Evolutionary conservation across 768 basidiomycete genomes (phyloP).

Genomic region (Royoungia palumana): DNA sequence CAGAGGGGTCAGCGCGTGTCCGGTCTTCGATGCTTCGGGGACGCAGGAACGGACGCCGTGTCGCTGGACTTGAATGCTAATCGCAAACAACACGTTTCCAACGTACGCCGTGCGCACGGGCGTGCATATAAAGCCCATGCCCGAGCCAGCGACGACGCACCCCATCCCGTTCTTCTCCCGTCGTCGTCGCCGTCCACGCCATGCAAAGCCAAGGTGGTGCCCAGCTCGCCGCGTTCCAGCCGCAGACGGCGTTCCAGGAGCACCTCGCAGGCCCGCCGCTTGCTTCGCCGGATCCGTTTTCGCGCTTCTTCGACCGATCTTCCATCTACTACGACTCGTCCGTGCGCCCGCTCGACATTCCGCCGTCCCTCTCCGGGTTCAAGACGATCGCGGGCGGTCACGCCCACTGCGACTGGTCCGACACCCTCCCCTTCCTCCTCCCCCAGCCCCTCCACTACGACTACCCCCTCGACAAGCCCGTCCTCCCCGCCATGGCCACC

Average conservation of each 20-base stretch:
- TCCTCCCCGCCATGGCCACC: constrained; percentile 8
- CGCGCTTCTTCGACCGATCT: constrained; percentile 33
- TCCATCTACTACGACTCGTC: constrained; percentile 23
- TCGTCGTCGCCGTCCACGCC: background rate
- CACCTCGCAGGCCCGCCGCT: constrained; percentile 4
- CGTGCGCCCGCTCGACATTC: constrained; percentile 18
- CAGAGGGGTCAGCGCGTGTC: constrained; percentile 12
- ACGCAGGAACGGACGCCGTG: constrained; percentile 16
- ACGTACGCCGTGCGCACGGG: background rate
- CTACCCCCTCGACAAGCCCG: constrained; percentile 14
- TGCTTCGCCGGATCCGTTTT: constrained; percentile 21
- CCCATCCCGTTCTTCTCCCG: background rate
- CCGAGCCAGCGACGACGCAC: background rate
- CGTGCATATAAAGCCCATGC: constrained; percentile 20
- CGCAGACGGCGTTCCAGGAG: constrained; percentile 14
- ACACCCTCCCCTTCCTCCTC: constrained; percentile 18
- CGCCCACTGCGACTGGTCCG: constrained; percentile 24
- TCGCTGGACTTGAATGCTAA: constrained; percentile 29
- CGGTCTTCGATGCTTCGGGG: constrained; percentile 13
- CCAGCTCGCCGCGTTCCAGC: constrained; percentile 14
- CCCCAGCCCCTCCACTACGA: constrained; percentile 19
- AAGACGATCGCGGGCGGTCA: constrained; percentile 21
- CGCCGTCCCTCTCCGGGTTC: constrained; percentile 19
- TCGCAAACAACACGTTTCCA: too few relatives aligned
- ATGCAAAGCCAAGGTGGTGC: constrained; percentile 13